Percentiles rank a stretch among this genome's conserved stretches.
Evolutionary conservation across 306 rosid genomes (phyloP).

Genomic region (Canavalia gladiata): DNA sequence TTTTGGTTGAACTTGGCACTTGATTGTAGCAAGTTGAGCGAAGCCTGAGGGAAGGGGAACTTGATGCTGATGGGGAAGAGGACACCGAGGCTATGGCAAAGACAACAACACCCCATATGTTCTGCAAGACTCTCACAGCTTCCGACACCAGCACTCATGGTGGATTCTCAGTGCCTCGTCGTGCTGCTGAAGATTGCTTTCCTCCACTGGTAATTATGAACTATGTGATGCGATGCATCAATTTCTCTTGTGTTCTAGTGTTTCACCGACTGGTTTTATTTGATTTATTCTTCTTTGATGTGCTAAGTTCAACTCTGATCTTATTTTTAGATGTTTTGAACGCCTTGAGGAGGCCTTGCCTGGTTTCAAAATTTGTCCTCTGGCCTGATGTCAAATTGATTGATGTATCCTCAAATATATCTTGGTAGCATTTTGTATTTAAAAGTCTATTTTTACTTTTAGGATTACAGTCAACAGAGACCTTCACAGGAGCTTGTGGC

Average conservation of each 20-base stretch:
- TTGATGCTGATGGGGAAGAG: slow-evolving; percentile 68
- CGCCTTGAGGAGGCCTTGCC: background rate
- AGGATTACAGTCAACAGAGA: slow-evolving; percentile 94
- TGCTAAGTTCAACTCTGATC: slow-evolving; percentile 2
- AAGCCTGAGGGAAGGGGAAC: slow-evolving; percentile 63
- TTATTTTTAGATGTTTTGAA: slow-evolving; percentile 11
- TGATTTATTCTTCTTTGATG: slow-evolving; percentile 17
- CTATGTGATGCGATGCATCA: slow-evolving; percentile 4
- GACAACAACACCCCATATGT: slow-evolving; percentile 95
- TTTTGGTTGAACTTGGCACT: slow-evolving; percentile 48
- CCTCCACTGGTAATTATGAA: slow-evolving; percentile 83
- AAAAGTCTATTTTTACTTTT: slow-evolving; percentile 27
- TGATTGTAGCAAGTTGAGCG: slow-evolving; percentile 64
- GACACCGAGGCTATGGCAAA: slow-evolving; percentile 73
- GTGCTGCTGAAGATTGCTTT: slow-evolving; percentile 99
- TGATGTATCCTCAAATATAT: background rate
- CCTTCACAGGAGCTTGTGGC: slow-evolving; percentile 99
- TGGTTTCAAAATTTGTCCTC: background rate
- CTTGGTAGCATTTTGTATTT: slow-evolving; percentile 17
- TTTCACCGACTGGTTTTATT: slow-evolving; percentile 10
- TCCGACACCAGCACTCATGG: slow-evolving; percentile 99
- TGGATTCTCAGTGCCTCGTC: slow-evolving; percentile 98
- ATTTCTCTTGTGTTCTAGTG: background rate
- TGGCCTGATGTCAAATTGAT: background rate
- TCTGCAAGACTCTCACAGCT: slow-evolving; percentile 99